Evolutionary conservation across 225 moss, liverwort and hornwort species (phyloP).

Genomic region (Takakia lepidozioides): DNA sequence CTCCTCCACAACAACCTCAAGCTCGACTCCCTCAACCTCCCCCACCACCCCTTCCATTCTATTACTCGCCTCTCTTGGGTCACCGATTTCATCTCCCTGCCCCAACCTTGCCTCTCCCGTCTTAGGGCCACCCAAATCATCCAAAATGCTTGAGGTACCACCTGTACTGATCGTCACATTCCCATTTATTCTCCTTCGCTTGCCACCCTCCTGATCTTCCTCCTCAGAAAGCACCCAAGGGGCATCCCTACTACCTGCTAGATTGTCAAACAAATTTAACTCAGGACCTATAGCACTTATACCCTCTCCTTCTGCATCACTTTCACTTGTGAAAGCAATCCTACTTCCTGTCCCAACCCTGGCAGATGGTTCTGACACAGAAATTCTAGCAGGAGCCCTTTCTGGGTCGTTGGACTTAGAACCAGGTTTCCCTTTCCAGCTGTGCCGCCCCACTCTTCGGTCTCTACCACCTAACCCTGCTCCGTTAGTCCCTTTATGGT

Average conservation of each 20-base stretch:
- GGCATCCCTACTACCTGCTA: constrained; percentile 23
- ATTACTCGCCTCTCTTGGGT: constrained; percentile 10
- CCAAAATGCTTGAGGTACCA: constrained; percentile 24
- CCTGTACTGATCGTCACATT: constrained; percentile 20
- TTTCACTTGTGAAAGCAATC: no score
- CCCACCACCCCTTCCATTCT: constrained; percentile 6
- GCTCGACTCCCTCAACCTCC: constrained; percentile 58
- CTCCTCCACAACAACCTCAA: constrained; percentile 88
- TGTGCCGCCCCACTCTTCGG: constrained; percentile 5
- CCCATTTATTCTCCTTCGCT: constrained; percentile 26
- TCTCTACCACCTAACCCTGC: constrained; percentile 28
- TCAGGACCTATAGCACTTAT: no score
- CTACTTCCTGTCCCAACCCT: no score
- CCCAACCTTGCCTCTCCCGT: no score
- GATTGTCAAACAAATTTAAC: no score
- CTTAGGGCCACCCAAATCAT: no score
- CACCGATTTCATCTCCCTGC: no score
- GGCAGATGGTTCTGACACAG: no score
- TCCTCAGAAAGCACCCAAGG: constrained; percentile 11
- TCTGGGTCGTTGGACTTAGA: constrained; percentile 9
- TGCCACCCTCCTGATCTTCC: constrained; percentile 14
- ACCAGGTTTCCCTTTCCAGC: constrained; percentile 30
- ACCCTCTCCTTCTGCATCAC: no score
- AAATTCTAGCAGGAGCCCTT: no score
- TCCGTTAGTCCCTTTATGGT: constrained; percentile 22